These are phyloP conservation scores for Tinospora cordifolia DNA, from an alignment of 164 flowering plant genomes.

Conservation along the genomic window DNA sequence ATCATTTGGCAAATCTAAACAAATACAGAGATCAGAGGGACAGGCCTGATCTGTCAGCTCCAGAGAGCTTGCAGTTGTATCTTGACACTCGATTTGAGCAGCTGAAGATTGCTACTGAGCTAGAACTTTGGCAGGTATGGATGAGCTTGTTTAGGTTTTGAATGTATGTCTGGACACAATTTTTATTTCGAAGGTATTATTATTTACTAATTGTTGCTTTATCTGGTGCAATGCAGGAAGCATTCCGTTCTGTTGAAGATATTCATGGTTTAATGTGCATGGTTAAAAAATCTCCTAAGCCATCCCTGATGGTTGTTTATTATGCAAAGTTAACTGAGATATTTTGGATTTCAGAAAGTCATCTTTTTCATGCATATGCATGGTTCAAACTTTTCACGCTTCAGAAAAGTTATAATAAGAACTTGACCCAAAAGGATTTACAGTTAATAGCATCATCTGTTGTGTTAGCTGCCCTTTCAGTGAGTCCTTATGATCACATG, in stretches of 20 bases:
- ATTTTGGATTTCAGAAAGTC: slow-evolving; percentile 69
- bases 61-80: slow-evolving; percentile 87
- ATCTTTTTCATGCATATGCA: slow-evolving; percentile 92
- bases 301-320: slow-evolving; percentile 80
- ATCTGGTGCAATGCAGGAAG: slow-evolving; percentile 52
- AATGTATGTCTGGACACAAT: background rate
- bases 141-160: background rate
- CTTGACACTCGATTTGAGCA: slow-evolving; percentile 96
- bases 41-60: slow-evolving; percentile 74
- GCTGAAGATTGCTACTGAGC: slow-evolving; percentile 90
- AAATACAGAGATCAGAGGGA: slow-evolving; percentile 93
- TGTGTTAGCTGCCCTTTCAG: slow-evolving; percentile 76
- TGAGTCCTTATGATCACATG: slow-evolving; percentile 53
- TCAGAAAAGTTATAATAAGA: slow-evolving; percentile 81
- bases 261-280: slow-evolving; percentile 90
- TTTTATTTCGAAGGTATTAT: background rate
- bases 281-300: slow-evolving; percentile 89
- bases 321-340: slow-evolving; percentile 87
- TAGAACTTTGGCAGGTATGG: slow-evolving; percentile 88
- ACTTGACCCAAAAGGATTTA: slow-evolving; percentile 77
- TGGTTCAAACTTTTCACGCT: slow-evolving; percentile 83
- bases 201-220: background rate
- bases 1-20: slow-evolving; percentile 82
- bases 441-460: slow-evolving; percentile 90
- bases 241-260: slow-evolving; percentile 92